Evolutionary conservation across 2,329 filamentous ascomycete species (phyloP), one percentile per base, ranked within the genome.

Genomic region (Colletotrichum noveboracense): DNA sequence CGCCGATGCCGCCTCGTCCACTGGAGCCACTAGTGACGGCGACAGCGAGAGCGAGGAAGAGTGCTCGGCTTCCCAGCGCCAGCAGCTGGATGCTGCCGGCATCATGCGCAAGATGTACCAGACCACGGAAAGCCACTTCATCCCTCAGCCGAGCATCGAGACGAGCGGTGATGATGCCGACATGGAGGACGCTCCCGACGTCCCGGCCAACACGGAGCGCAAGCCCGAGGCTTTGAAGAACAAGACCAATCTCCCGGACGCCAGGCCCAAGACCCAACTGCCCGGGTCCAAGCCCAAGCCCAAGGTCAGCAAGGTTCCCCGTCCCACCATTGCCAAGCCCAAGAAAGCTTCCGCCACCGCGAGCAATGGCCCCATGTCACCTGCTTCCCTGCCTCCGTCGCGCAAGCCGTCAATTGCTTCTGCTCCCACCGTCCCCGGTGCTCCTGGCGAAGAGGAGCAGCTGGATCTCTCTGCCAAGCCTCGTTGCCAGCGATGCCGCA

Each of bases 401-500:
- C 93, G 95, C 80, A 97, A 97, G 85, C 91, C 92, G 52, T 96
- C 95, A 1, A 89, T 93, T 73, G 90, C 92, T 13, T 95, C 95
- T 16, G 85, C 85, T 16, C 84, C 83, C 16, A 81, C 84, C 48
- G 78, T 88, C 62, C 85, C 88, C 7, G 87, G 87, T 9, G 91
- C 89, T 64, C 88, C 89, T 36, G 95, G 96, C 79, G 95, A 98
- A 78, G 96, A 98, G 78, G 96, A 98, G 73, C 89, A 98, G 65
- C 97, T 96, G 5, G 96, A 99, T 80, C 88, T 98, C 24, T 98
- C 96, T 1, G 96, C 94, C 79, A 98, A 98, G 87, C 97, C 97
- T 72, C 96, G 97, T 77, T 99, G 97, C 88, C 97, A 99, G 85
- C 94, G 97, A 74, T 99, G 97, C 89, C 94, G 97, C 81, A 99